Base-by-base conservation (phyloP, 2,329 filamentous ascomycete species). In the Aspergillus oerlinghausenensis region DNA sequence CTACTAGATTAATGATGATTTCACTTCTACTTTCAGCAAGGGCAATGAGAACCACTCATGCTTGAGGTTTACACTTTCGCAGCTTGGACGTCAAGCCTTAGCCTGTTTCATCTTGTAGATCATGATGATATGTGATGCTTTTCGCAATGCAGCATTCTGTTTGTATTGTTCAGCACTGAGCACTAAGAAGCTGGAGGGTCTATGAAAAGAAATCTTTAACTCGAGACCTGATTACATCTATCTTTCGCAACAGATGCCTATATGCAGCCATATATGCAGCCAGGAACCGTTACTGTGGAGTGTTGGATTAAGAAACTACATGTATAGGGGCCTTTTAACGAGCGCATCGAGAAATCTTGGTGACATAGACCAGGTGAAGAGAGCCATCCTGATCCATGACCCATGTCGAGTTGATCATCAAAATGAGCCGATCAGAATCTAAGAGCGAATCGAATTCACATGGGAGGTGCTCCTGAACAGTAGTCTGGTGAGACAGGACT, bases 1-100 rank as follows among this genome's bases (percentile, higher is more conserved):
- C 70, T 70, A 70, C 67, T 73, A 73, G 70, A 71, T 55, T 64
- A 67, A 67, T 70, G 61, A 62, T 66, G 68, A 63, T 63, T 64
- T 60, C 63, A 58, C 58, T 60, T 65, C 60, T 68, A 63, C 60
- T 68, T 54, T 61, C 58, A 55, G 9, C 21, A 55, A 42, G 45
- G 53, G 54, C 48, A 51, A 38, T 54, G 51, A 47, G 52, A 55
- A 52, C 57, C 53, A 53, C 42, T 55, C 53, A 50, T 58, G 35
- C 45, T 60, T 60, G 52, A 52, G 55, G 54, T 56, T 38, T 60
- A 48, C 52, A 49, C 11, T 56, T 49, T 49, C 32, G 45, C 52
- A n/a, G 29, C 11, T 47, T 17, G 14, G 32, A 38, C 14, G 14
- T 38, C 32, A 17, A 38, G 32, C 32, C 32, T 17, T 35, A 35